Evolutionary conservation across 768 basidiomycete genomes (phyloP).

Genomic region (Tulasnella sp.): DNA sequence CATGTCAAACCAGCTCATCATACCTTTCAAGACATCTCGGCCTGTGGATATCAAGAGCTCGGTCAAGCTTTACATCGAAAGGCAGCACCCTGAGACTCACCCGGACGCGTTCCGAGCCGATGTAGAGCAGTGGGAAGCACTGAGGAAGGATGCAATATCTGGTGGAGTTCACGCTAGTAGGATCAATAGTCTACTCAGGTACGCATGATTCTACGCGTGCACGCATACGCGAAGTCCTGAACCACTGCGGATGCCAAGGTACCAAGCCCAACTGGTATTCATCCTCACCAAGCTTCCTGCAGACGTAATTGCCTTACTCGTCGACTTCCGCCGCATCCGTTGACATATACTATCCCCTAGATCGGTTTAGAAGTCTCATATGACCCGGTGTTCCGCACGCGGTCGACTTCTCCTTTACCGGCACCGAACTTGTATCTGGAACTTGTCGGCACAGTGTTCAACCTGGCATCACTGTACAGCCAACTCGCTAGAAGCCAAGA

Average conservation of each 20-base stretch:
- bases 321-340: constrained; percentile 39
- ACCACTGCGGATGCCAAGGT: constrained; percentile 53
- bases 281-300: constrained; percentile 82
- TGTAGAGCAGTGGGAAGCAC: constrained; percentile 66
- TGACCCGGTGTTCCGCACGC: constrained; percentile 66
- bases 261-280: constrained; percentile 87
- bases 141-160: constrained; percentile 62
- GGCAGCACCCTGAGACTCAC: constrained; percentile 66
- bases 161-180: constrained; percentile 60
- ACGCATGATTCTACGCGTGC: constrained; percentile 42
- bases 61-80: constrained; percentile 67
- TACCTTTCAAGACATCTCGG: constrained; percentile 77
- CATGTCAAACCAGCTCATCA: constrained; percentile 77
- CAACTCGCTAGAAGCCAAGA: constrained; percentile 74
- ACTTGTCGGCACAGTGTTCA: constrained; percentile 76
- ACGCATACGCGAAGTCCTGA: neutral
- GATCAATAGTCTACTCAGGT: constrained; percentile 61
- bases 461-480: constrained; percentile 84
- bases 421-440: constrained; percentile 82
- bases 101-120: constrained; percentile 85
- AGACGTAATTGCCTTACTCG: constrained; percentile 57
- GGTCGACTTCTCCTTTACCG: constrained; percentile 57
- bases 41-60: constrained; percentile 57
- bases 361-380: constrained; percentile 75
- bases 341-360: constrained; percentile 50